Evolutionary conservation across 805 yeast species (phyloP), one percentile per base, ranked within the genome.

Genomic region (Lipomyces chichibuensis): DNA sequence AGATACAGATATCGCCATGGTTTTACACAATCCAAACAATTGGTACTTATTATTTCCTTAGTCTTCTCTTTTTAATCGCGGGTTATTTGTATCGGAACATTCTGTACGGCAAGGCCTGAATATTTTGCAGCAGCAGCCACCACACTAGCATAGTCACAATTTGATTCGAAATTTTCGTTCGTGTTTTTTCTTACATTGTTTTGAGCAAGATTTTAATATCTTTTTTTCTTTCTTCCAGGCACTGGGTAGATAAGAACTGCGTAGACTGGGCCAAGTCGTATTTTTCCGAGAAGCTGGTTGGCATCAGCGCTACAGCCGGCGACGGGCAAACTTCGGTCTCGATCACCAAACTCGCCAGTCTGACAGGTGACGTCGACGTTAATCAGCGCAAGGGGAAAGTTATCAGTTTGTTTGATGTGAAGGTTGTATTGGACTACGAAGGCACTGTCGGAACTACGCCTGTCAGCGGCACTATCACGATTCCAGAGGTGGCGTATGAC

Each of bases 211-310:
- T 57, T 56, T 62, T 58, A 51, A n/a, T 49, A 35, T 63, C 32
- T 51, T 57, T 57, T 57, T 59, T 53, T 35, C 49, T 27, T 63
- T 32, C 57, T 59, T 65, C 43, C 61, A 74, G 77, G 99, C 99
- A 95, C 83, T 95, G 98, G 98, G 98, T 93, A 70, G 98, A 94
- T 80, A 94, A 94, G 79, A 95, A 95, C 82, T 95, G 99, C 80
- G 84, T 94, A 65, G 88, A 86, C 65, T 95, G 99, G 99, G 84
- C 97, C 13, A 86, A 86, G 69, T 83, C 84, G 53, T 94, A 94
- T 78, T 91, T 95, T 77, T 78, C 80, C 37, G 84, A 85, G 58
- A 84, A 86, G 57, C 80, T 92, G 62, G 81, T 82, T 11, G 89
- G 88, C 0, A 70, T 87, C 53, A 69, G 77, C 14, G 85, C 77